phyloP scores from a whole-genome alignment of 176 grass and related monocot species.

The Dendrocalamus sinicus region DNA sequence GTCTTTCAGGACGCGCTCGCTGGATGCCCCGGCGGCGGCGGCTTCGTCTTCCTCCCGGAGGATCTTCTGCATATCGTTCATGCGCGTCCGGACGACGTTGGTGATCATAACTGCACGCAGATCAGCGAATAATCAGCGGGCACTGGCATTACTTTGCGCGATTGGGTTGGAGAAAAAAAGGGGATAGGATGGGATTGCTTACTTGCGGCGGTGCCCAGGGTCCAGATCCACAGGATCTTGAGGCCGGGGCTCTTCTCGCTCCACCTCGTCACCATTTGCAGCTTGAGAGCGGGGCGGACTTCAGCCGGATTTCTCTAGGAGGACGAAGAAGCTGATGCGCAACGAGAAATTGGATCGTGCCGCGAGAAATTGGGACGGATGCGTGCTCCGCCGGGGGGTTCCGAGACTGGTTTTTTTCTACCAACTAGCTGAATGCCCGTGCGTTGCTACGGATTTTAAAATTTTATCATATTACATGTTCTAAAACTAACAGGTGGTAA shows the following conservation, averaged over 20 bases:
- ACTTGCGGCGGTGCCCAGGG: slow-evolving; percentile 80
- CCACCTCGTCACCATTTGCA: slow-evolving; percentile 83
- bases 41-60: slow-evolving; percentile 56
- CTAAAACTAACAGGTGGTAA: no score
- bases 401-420: no score
- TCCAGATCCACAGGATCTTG: slow-evolving; percentile 98
- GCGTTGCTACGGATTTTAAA: no score
- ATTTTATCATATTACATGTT: no score
- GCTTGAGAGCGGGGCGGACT: not conserved
- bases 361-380: not conserved
- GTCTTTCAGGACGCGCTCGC: slow-evolving; percentile 65
- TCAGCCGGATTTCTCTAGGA: not conserved
- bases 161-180: not conserved
- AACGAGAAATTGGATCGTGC: not conserved
- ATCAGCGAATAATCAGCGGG: slow-evolving; percentile 18
- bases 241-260: slow-evolving; percentile 87
- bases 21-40: slow-evolving; percentile 18
- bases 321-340: not conserved
- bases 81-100: slow-evolving; percentile 63
- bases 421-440: no score
- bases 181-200: not conserved
- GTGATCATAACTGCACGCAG: slow-evolving; percentile 62
- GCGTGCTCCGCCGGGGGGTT: no score
- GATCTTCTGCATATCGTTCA: slow-evolving; percentile 74
- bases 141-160: not conserved